Base-by-base conservation (phyloP, 805 yeast genomes). In the Candida hungchunana region DNA sequence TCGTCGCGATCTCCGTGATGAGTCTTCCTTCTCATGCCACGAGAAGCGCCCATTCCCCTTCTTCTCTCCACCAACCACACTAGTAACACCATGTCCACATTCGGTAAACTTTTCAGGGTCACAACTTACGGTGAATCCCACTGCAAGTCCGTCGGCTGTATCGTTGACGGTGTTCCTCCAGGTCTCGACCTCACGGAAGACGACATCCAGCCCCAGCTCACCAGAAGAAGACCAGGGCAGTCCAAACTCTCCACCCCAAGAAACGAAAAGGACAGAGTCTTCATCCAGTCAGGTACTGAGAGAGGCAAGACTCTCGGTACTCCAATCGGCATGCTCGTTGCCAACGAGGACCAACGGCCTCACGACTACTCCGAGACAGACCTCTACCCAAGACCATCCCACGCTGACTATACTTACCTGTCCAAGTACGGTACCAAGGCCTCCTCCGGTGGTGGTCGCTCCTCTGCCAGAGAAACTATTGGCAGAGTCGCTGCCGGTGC, bases 401-500 rank as follows among this genome's bases (percentile, higher is more conserved):
- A 93, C 63, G 97, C 98, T 14, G 98, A 93, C 63, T 88, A 72
- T 73, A 93, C 98, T 16, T 93, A 93, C 64, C 69, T 85, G 56
- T 70, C 75, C 47, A 93, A 93, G 64, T 93, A 93, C 65, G 95
- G 96, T 28, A 73, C 79, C 50, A 93, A 93, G 66, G 94, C 97
- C 5, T 77, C 95, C 5, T 82, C 94, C 24, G 98, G 98, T 34
- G 98, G 98, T 56, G 98, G 98, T 44, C 78, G 98, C 59, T 83
- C 97, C 10, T 79, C 90, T 29, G 98, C 98, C 7, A 79, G 98
- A 63, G 98, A 93, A 66, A 93, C 98, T 28, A 93, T 93, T 53
- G 98, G 98, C 39, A 78, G 98, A 63, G 98, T 93, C 36, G 97
- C 97, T 31, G 97, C 97, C 7, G 97, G 97, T 56, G 97, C 96